A percentile compares a stretch with the other conserved stretches of the same genome.
Evolutionary conservation across 331 rosid genomes (phyloP).

Genomic region (Malus hybrid): DNA sequence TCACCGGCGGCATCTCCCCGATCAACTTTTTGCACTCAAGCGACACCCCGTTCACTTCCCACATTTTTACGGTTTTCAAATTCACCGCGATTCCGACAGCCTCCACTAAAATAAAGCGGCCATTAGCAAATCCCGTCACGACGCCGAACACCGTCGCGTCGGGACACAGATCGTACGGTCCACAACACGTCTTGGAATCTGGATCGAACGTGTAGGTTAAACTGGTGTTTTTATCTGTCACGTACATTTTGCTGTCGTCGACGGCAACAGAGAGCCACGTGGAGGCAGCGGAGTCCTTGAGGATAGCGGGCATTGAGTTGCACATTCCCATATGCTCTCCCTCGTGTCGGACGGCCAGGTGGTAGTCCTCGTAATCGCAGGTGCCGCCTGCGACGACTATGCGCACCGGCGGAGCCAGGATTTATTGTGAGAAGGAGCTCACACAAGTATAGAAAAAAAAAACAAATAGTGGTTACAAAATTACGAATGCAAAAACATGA

Average conservation of each 20-base stretch:
- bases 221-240: constrained; percentile 47
- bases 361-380: constrained; percentile 49
- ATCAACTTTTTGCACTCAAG: constrained; percentile 18
- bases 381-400: constrained; percentile 39
- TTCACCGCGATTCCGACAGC: constrained; percentile 33
- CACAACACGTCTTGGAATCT: constrained; percentile 31
- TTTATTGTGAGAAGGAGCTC: too few relatives aligned
- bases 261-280: constrained; percentile 54
- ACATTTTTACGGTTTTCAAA: constrained; percentile 35
- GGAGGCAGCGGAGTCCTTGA: constrained; percentile 41
- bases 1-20: constrained; percentile 60
- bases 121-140: constrained; percentile 20
- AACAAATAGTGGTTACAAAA: too few relatives aligned
- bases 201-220: constrained; percentile 42
- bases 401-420: too few relatives aligned
- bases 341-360: constrained; percentile 40
- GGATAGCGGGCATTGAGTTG: constrained; percentile 40
- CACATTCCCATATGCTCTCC: constrained; percentile 32
- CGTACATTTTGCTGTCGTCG: constrained; percentile 21
- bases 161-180: constrained; percentile 43
- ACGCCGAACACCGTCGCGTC: constrained; percentile 9
- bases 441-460: too few relatives aligned
- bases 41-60: constrained; percentile 38
- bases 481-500: too few relatives aligned
- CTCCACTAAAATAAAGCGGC: constrained; percentile 40